A percentile compares a stretch with the other conserved stretches of the same genome.
phyloP scores from a whole-genome alignment of 345 rosid species.

The Citrus inodora region DNA sequence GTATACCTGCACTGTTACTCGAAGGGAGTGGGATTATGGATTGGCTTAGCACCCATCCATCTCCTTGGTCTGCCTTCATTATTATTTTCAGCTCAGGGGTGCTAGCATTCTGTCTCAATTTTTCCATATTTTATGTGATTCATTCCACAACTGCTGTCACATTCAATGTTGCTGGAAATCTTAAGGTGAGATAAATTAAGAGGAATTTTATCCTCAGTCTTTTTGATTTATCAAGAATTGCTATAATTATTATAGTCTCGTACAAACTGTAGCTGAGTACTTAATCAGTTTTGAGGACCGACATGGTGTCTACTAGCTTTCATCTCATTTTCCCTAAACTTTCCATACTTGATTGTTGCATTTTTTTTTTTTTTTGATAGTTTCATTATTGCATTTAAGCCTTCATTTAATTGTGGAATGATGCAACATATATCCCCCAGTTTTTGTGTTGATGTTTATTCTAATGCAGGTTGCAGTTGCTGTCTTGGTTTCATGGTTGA shows the following conservation, averaged over 20 bases:
- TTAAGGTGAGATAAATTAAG: slow-evolving; percentile 60
- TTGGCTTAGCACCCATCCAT: slow-evolving; percentile 67
- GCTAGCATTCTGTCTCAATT: slow-evolving; percentile 94
- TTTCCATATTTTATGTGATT: slow-evolving; percentile 95
- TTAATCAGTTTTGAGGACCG: background rate
- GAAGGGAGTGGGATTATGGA: slow-evolving; percentile 85
- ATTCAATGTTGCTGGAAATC: slow-evolving; percentile 97
- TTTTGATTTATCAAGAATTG: background rate
- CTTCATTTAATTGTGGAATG: background rate
- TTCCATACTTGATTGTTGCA: background rate
- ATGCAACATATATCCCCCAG: background rate
- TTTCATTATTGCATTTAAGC: background rate
- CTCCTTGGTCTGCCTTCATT: slow-evolving; percentile 55
- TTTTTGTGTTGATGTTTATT: background rate
- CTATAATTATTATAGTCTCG: background rate
- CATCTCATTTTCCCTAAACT: background rate
- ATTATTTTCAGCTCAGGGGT: slow-evolving; percentile 89
- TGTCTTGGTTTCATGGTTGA: slow-evolving; percentile 87
- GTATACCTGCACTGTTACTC: slow-evolving; percentile 73
- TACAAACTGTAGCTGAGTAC: background rate
- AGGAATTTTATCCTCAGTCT: background rate
- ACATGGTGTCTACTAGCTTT: background rate
- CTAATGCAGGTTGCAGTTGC: slow-evolving; percentile 85
- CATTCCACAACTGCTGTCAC: slow-evolving; percentile 99
- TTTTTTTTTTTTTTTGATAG: no score